Conservation (phyloP, 208 protist genomes). For the Acanthamoeba castellanii region DNA sequence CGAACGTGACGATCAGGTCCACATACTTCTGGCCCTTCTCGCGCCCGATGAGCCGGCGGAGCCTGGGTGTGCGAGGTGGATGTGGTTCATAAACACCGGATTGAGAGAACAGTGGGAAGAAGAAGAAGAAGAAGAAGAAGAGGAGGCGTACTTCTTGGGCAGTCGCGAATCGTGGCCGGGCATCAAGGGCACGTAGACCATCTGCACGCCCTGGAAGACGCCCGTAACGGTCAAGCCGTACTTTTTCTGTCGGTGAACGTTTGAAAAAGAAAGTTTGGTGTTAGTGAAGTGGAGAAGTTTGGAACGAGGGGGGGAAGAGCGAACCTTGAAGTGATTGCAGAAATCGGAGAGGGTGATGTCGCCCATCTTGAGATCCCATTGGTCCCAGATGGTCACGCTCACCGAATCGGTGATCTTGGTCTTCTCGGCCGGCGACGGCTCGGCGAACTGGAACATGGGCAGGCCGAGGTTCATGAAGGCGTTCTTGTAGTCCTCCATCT, state of each 20-base stretch:
- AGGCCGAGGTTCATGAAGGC: constrained; percentile 98
- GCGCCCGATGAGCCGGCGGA: constrained; percentile 60
- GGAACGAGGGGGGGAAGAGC: neutral
- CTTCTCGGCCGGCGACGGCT: constrained; percentile 92
- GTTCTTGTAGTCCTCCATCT: constrained; percentile 91
- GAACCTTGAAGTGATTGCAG: constrained; percentile 90
- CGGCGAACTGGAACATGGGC: constrained; percentile 96
- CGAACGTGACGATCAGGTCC: constrained; percentile 81
- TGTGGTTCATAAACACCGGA: neutral
- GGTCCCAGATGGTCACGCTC: constrained; percentile 97
- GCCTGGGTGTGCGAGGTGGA: neutral
- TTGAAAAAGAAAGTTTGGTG: neutral
- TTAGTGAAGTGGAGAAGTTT: neutral
- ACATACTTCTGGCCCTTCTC: constrained; percentile 61
- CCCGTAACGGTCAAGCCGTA: constrained; percentile 95
- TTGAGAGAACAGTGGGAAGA: neutral
- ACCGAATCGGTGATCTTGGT: constrained; percentile 84
- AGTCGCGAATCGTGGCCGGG: constrained; percentile 79
- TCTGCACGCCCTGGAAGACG: constrained; percentile 88
- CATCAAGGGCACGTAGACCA: constrained; percentile 88
- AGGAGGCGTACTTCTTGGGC: constrained; percentile 48
- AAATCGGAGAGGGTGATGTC: constrained; percentile 96
- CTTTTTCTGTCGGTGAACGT: constrained; percentile 83
- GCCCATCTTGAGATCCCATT: constrained; percentile 96
- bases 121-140: neutral